These are phyloP conservation scores for Primulina huaijiensis DNA, from an alignment of 257 asterid species.

Conservation along the genomic window DNA sequence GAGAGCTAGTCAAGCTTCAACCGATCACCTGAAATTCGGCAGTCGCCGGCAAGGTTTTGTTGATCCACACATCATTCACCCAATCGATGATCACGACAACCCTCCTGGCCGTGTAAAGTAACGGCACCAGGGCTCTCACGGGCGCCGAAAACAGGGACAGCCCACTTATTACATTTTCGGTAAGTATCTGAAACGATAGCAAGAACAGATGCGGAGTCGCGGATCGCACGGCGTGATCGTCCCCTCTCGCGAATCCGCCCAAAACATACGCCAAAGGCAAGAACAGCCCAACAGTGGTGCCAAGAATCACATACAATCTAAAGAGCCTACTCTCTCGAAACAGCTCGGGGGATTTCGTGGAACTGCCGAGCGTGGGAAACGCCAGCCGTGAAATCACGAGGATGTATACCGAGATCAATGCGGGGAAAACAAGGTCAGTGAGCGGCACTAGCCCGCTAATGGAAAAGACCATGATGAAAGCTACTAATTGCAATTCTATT, in stretches of 20 bases:
- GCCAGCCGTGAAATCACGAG: constrained; percentile 53
- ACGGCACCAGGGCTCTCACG: constrained; percentile 73
- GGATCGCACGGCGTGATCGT: constrained; percentile 75
- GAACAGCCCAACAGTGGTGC: constrained; percentile 69
- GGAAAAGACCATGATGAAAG: constrained; percentile 84
- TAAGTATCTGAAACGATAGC: constrained; percentile 76
- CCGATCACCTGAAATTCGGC: constrained; percentile 45
- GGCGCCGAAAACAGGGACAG: constrained; percentile 79
- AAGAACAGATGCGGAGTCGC: constrained; percentile 82
- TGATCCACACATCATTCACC: constrained; percentile 69
- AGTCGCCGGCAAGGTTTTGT: constrained; percentile 67
- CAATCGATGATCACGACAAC: constrained; percentile 67
- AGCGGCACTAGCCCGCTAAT: constrained; percentile 79
- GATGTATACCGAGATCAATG: constrained; percentile 53
- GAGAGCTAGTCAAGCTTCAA: no score
- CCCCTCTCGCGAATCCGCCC: constrained; percentile 92
- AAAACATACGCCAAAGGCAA: constrained; percentile 82
- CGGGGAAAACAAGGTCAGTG: constrained; percentile 68
- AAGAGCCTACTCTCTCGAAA: constrained; percentile 58
- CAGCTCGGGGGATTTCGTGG: constrained; percentile 35
- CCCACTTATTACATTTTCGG: constrained; percentile 73
- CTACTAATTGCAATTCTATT: constrained; percentile 81
- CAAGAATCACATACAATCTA: constrained; percentile 51
- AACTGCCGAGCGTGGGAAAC: constrained; percentile 48
- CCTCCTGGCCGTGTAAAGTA: constrained; percentile 72